Evolutionary conservation across 2,329 filamentous ascomycete species (phyloP), one percentile per base, ranked within the genome.

Genomic region (Rutstroemia sp.): DNA sequence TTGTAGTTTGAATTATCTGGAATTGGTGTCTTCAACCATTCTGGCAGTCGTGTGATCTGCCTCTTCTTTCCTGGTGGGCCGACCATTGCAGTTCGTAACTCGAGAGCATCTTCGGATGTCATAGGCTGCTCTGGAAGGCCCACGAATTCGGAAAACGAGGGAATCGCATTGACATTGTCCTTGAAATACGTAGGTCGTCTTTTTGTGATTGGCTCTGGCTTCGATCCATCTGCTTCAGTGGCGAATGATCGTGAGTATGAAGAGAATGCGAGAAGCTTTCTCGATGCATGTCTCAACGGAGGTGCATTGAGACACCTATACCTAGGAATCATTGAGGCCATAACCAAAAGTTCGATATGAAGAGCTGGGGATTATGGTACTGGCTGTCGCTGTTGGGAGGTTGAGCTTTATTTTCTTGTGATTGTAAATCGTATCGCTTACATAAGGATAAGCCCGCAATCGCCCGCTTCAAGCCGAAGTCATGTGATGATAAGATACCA

Each of bases 11-110:
- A 61, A 69, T 83, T 87, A 60, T 86, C 86, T 0, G 94, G 94
- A 56, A 99, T 94, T 1, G 91, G 89, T 21, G 92, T 99, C 79
- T 97, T 96, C 61, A 99, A 82, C 94, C 94, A 99, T 64, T 87
- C 82, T 19, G 94, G 94, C 49, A 99, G 77, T 48, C 94, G 84
- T 14, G 83, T 86, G 65, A 86, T 82, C 64, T 82, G 84, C 62
- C 76, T 77, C 70, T 83, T 81, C 70, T 78, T 81, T 58, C 82
- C 82, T 27, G 76, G 77, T 19, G 83, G 83, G 39, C 83, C 83
- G 64, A 86, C 83, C 68, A 84, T 76, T 62, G 80, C 83, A 40
- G 83, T 86, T n/a, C 67, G 65, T 44, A 85, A 74, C 55, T 78
- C 75, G 69, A 83, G 83, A 5, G 82, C 81, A 53, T 86, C 82